A percentile compares a stretch with the other conserved stretches of the same genome.
phyloP scores from a whole-genome alignment of 1,284 basidiomycete genomes.

The Malassezia psittaci region DNA sequence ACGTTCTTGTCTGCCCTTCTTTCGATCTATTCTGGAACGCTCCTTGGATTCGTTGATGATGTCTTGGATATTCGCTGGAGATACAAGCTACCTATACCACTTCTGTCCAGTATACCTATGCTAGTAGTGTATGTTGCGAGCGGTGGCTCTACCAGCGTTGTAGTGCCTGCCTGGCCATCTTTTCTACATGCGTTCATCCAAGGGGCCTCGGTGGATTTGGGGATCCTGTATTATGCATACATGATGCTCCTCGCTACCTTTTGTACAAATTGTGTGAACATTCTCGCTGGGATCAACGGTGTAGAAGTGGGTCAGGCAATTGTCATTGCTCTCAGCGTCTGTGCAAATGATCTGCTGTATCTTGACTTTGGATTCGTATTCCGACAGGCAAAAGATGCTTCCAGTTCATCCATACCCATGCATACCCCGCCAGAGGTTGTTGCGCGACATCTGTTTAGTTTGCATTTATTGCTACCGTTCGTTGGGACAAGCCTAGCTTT shows the following conservation, averaged over 20 bases:
- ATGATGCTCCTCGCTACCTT: slow-evolving; percentile 94
- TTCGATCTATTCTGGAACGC: slow-evolving; percentile 77
- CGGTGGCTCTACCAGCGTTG: slow-evolving; percentile 82
- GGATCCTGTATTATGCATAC: slow-evolving; percentile 89
- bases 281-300: slow-evolving; percentile 93
- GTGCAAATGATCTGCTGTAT: slow-evolving; percentile 82
- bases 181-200: slow-evolving; percentile 48
- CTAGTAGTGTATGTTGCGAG: slow-evolving; percentile 94
- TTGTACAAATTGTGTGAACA: slow-evolving; percentile 96
- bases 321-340: slow-evolving; percentile 79
- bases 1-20: slow-evolving; percentile 85
- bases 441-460: slow-evolving; percentile 80
- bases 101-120: slow-evolving; percentile 87
- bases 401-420: slow-evolving; percentile 48
- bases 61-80: slow-evolving; percentile 98
- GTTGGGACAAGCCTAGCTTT: slow-evolving; percentile 80
- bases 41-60: slow-evolving; percentile 93
- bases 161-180: slow-evolving; percentile 60
- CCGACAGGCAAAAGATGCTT: slow-evolving; percentile 21
- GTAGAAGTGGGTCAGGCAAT: slow-evolving; percentile 81
- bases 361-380: slow-evolving; percentile 28
- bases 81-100: slow-evolving; percentile 87
- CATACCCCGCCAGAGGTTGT: slow-evolving; percentile 58
- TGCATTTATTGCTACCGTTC: slow-evolving; percentile 92
- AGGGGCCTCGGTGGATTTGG: slow-evolving; percentile 73